phyloP scores from a whole-genome alignment of 371 early-diverging fungal species.

The Apophysomyces sp. region DNA sequence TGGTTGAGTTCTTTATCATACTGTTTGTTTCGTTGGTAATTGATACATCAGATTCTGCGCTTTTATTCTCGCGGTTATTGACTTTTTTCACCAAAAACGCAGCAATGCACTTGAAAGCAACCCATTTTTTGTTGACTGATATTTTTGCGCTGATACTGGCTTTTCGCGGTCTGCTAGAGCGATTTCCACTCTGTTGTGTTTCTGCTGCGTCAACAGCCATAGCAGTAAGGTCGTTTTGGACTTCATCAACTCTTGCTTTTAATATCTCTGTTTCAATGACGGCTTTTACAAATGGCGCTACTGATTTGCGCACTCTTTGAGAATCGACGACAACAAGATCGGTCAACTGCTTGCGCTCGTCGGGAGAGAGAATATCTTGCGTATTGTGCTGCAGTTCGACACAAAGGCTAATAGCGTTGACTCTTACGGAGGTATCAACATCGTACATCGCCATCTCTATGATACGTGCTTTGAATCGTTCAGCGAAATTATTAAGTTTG shows the following conservation, averaged over 20 bases:
- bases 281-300: slow-evolving; percentile 52
- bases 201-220: slow-evolving; percentile 14
- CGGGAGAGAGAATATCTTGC: slow-evolving; percentile 42
- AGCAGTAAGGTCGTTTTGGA: slow-evolving; percentile 26
- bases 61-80: slow-evolving; percentile 17
- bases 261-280: slow-evolving; percentile 46
- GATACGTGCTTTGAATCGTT: slow-evolving; percentile 72
- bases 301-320: slow-evolving; percentile 44
- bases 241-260: slow-evolving; percentile 38
- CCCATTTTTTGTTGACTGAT: slow-evolving; percentile 53
- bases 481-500: slow-evolving; percentile 68
- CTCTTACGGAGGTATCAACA: slow-evolving; percentile 62
- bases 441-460: slow-evolving; percentile 86
- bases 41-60: slow-evolving; percentile 9
- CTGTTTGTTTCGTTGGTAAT: slow-evolving; percentile 28
- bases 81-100: slow-evolving; percentile 49
- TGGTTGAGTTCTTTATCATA: slow-evolving; percentile 48
- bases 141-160: not conserved
- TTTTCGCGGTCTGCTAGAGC: slow-evolving; percentile 7
- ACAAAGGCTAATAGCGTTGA: slow-evolving; percentile 64
- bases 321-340: slow-evolving; percentile 36
- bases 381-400: slow-evolving; percentile 33
- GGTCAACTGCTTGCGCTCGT: slow-evolving; percentile 29
- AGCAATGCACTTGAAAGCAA: slow-evolving; percentile 59
- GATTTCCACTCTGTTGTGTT: slow-evolving; percentile 4